Evolutionary conservation across 129 eudicot genomes (phyloP).

Genomic region (Helichrysum umbraculigerum): DNA sequence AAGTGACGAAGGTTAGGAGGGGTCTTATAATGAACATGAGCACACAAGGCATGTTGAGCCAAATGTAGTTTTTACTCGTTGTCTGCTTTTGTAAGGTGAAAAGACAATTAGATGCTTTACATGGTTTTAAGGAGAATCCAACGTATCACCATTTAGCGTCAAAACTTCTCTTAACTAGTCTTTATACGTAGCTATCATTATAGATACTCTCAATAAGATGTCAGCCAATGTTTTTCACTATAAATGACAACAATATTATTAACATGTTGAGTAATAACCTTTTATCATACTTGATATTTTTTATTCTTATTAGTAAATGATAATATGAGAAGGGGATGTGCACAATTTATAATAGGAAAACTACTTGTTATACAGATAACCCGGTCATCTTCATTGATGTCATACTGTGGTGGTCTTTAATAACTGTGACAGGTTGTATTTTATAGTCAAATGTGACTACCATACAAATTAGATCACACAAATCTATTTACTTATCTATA

Average conservation of each 20-base stretch:
- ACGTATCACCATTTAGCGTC: too few species aligned
- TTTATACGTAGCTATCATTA: too few species aligned
- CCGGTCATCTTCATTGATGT: neutral
- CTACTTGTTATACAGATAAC: too few species aligned
- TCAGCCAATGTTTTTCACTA: neutral
- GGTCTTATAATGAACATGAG: neutral
- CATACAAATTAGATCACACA: neutral
- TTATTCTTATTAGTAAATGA: neutral
- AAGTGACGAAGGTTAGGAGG: too few species aligned
- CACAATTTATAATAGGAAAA: neutral
- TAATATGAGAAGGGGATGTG: neutral
- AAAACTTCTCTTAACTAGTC: too few species aligned
- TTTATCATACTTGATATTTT: neutral
- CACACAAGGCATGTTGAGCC: neutral
- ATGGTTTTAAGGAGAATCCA: too few species aligned
- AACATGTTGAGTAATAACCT: neutral
- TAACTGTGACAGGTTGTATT: neutral
- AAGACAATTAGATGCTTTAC: too few species aligned
- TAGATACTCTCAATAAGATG: too few species aligned
- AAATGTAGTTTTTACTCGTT: too few species aligned
- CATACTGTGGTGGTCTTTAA: neutral
- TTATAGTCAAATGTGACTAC: neutral
- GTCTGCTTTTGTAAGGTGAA: too few species aligned
- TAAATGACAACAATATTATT: neutral
- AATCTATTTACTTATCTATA: neutral